Conservation (phyloP, 495 filamentous ascomycete genomes). For the Copromyces sp. region DNA sequence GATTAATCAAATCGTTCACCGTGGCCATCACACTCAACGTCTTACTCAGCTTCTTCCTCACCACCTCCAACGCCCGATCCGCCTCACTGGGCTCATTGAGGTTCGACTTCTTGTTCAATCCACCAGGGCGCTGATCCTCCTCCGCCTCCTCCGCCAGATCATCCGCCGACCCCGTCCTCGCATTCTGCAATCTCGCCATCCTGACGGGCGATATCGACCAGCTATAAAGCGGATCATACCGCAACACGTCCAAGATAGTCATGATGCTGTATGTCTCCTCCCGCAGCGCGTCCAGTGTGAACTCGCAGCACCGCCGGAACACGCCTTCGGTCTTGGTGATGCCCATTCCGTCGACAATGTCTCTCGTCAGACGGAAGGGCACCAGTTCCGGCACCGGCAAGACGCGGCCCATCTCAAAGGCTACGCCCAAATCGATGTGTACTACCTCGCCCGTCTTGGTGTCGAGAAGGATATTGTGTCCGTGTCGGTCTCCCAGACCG, state of each 20-base stretch:
- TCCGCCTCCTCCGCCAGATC: conserved; percentile 19
- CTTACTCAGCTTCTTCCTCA: conserved; percentile 88
- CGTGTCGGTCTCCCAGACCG: conserved; percentile 91
- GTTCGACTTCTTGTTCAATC: conserved; percentile 20
- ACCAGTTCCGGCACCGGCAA: conserved; percentile 90
- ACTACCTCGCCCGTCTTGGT: conserved; percentile 84
- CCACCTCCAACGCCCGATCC: conserved; percentile 81
- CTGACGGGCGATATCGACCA: conserved; percentile 91
- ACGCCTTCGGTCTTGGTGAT: conserved; percentile 92
- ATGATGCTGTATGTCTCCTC: conserved; percentile 91
- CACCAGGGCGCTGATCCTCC: conserved; percentile 1
- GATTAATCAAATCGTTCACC: conserved; percentile 93
- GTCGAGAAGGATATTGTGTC: conserved; percentile 93
- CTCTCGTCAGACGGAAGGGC: conserved; percentile 88
- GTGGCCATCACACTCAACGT: conserved; percentile 88
- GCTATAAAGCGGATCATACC: conserved; percentile 91
- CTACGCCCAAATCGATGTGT: conserved; percentile 92
- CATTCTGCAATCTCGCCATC: conserved; percentile 52
- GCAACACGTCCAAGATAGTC: conserved; percentile 91
- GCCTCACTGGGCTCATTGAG: conserved; percentile 80
- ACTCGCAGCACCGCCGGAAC: conserved; percentile 93
- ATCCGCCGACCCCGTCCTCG: conserved; percentile 24
- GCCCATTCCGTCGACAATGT: conserved; percentile 95
- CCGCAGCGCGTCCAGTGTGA: conserved; percentile 85
- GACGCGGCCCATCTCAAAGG: conserved; percentile 90